A percentile compares a stretch with the other conserved stretches of the same genome.
phyloP scores from a whole-genome alignment of 2,329 filamentous ascomycete genomes.

The Penicillium italicum region DNA sequence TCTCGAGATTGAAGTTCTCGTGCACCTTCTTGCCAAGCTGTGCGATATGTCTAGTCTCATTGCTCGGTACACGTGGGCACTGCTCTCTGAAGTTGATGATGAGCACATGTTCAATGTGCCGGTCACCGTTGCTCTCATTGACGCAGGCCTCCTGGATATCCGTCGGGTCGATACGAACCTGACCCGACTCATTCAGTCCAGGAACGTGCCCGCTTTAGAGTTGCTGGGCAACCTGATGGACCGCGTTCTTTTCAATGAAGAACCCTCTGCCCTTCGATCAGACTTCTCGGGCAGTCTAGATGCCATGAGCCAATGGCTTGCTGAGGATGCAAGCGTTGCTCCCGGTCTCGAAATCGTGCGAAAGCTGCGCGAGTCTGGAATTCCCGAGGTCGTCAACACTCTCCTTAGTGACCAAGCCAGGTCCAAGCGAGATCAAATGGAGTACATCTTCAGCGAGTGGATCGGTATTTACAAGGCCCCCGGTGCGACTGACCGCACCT shows the following conservation, averaged over 20 bases:
- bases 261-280: conserved; percentile 72
- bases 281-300: conserved; percentile 83
- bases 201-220: conserved; percentile 68
- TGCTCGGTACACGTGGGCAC: conserved; percentile 50
- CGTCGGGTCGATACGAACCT: conserved; percentile 67
- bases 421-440: conserved; percentile 74
- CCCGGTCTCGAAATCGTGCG: conserved; percentile 68
- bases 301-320: conserved; percentile 75
- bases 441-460: conserved; percentile 97
- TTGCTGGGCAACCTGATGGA: conserved; percentile 79
- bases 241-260: conserved; percentile 71
- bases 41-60: conserved; percentile 59
- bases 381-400: conserved; percentile 54
- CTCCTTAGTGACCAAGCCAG: conserved; percentile 55
- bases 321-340: conserved; percentile 64
- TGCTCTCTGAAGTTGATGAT: conserved; percentile 53
- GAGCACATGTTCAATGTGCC: conserved; percentile 61
- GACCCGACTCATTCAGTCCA: conserved; percentile 67
- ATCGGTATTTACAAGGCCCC: conserved; percentile 73
- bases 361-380: conserved; percentile 55
- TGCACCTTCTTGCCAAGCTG: conserved; percentile 59
- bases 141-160: conserved; percentile 58
- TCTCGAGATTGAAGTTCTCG: conserved; percentile 61
- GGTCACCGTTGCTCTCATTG: conserved; percentile 59
- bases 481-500: conserved; percentile 68